Conservation (phyloP, 257 asterid species). For the Solanum chilense region DNA sequence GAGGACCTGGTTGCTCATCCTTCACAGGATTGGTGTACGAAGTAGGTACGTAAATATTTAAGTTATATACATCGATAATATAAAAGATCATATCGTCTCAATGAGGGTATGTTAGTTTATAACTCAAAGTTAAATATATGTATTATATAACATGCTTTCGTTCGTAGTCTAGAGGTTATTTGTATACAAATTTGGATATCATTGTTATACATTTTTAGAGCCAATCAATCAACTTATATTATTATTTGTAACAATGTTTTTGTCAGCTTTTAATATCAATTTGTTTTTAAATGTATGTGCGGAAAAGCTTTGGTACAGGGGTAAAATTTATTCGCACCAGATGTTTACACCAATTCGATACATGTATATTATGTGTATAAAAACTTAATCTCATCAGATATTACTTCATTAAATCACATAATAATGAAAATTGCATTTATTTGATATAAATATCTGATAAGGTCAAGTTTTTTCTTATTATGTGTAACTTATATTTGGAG, state of each 20-base stretch:
- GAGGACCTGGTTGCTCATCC: slow-evolving; percentile 27
- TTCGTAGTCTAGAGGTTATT: too few relatives aligned
- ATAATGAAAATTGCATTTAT: too few relatives aligned
- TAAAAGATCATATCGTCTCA: not conserved
- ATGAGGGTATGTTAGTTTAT: not conserved
- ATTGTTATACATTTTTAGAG: not conserved
- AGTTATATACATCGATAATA: not conserved
- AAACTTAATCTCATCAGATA: too few relatives aligned
- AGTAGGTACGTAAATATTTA: slow-evolving; percentile 2
- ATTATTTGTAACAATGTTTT: too few relatives aligned
- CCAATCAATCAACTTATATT: not conserved
- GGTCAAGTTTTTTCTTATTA: too few relatives aligned
- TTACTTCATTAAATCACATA: too few relatives aligned
- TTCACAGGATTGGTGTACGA: slow-evolving; percentile 5
- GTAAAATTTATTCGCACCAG: rapidly evolving
- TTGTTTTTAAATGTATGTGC: too few relatives aligned
- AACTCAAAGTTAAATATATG: not conserved
- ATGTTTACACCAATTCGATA: too few relatives aligned
- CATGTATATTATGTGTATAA: rapidly evolving
- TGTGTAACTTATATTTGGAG: not conserved
- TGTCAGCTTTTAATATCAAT: too few relatives aligned
- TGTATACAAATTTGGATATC: not conserved
- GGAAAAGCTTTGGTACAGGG: not conserved
- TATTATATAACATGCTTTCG: not conserved
- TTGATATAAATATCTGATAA: too few relatives aligned